phyloP scores from a whole-genome alignment of 192 early-diverging fungal species.

The Coemansia sp. region DNA sequence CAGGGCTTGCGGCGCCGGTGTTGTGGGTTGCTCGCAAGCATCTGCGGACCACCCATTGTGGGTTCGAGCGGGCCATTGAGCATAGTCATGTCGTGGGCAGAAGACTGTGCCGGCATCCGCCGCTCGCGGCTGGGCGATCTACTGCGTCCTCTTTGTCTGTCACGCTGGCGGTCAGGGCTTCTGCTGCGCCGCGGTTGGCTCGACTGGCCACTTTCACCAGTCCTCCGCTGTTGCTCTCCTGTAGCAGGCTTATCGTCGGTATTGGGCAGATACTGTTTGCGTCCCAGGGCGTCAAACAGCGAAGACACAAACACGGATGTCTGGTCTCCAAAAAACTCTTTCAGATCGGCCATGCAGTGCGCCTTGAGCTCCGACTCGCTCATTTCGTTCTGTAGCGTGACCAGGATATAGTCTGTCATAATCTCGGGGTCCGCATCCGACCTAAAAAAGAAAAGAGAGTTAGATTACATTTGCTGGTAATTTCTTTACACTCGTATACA shows the following conservation, averaged over 20 bases:
- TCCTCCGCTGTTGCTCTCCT: background rate
- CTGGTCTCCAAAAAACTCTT: conserved; percentile 43
- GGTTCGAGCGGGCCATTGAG: conserved; percentile 34
- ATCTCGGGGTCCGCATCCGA: conserved; percentile 40
- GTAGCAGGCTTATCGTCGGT: background rate
- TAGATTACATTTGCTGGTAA: background rate
- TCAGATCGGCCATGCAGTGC: conserved; percentile 37
- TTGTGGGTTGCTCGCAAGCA: conserved; percentile 1
- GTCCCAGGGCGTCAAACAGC: conserved; percentile 26
- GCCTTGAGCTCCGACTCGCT: conserved; percentile 22
- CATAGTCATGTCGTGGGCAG: conserved; percentile 7
- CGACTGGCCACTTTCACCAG: conserved; percentile 5
- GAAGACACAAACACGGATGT: conserved; percentile 28
- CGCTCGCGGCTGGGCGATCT: conserved; percentile 23
- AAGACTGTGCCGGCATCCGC: background rate
- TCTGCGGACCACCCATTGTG: background rate
- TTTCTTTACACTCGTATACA: too few relatives aligned
- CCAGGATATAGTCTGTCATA: conserved; percentile 48
- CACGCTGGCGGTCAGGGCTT: conserved; percentile 13
- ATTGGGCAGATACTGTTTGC: conserved; percentile 20
- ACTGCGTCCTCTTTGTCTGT: conserved; percentile 8
- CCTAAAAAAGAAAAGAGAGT: conserved; percentile 13
- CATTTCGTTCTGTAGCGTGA: conserved; percentile 48
- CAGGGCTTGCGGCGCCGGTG: conserved; percentile 25
- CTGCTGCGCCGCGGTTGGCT: conserved; percentile 28